Base-by-base conservation (phyloP, 805 yeast genomes). In the Barnettozyma pratensis region DNA sequence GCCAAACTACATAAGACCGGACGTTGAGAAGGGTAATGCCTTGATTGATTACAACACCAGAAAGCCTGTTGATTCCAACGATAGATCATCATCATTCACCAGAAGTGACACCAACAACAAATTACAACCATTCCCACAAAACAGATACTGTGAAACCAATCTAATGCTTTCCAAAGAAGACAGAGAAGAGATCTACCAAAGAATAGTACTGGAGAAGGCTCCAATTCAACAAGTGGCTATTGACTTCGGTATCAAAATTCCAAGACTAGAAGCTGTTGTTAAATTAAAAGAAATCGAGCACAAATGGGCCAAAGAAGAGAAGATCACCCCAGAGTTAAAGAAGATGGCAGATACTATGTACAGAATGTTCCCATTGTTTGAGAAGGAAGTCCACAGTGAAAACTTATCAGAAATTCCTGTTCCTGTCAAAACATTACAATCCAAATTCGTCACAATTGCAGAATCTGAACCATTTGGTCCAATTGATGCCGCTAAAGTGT, bases 401-500 rank as follows among this genome's bases (percentile, higher is more conserved):
- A 87, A 89, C 63, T 73, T 90, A 62, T 86, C 96, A n/a, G 97
- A 92, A 73, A 87, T 91, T 72, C 97, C 97, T 34, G 81, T 87
- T 45, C 96, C 96, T 32, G 77, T 81, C 55, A 87, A 85, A 68
- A 86, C 96, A 3, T 73, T 84, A 54, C 81, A 81, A 54, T 88
- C 95, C 54, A 75, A 92, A 55, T 91, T 91, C 72, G 69, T 88
- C 63, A 85, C 96, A 10, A 83, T 92, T 64, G 92, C 96, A 8
- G 99, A 92, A 69, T 83, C 90, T 29, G 96, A 90, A 70, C 96
- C 96, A 8, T 91, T 92, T 64, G 97, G 97, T 6, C 96, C 97
- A 5, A 76, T 90, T 6, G 98, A 94, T 63, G 97, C 99, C 11
- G 97, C 99, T 44, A 73, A 81, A 49, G 78, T 85, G 37, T 79